Percentiles rank a stretch among this genome's conserved stretches.
These are phyloP conservation scores for Rubia tinctorum DNA, from an alignment of 305 asterid species.

Conservation along the genomic window DNA sequence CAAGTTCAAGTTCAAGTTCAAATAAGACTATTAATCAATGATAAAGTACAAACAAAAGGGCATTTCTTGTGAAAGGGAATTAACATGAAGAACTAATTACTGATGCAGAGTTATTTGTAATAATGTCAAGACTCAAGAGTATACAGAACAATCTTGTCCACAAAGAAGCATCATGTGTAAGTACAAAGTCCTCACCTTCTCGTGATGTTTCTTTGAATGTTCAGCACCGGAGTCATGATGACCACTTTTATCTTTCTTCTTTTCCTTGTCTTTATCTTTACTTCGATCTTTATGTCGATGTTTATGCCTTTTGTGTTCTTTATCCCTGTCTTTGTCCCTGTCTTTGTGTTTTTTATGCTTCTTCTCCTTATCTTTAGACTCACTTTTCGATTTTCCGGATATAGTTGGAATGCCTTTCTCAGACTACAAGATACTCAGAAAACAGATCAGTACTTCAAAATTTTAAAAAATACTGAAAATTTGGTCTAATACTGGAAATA, in stretches of 20 bases:
- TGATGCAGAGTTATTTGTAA: not conserved
- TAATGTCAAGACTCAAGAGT: not conserved
- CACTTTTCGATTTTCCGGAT: constrained; percentile 71
- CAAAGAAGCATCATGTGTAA: constrained; percentile 2
- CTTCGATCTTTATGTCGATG: no score
- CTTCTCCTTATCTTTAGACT: constrained; percentile 84
- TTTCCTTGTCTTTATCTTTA: no score
- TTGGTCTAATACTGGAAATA: not conserved
- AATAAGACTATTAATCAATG: no score
- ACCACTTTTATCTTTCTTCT: no score
- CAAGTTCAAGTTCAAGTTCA: no score
- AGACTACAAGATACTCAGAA: no score
- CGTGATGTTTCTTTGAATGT: constrained; percentile 72
- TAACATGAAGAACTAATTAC: not conserved
- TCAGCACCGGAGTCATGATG: constrained; percentile 85
- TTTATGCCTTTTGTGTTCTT: constrained; percentile 92
- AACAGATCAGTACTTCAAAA: no score
- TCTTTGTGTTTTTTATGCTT: constrained; percentile 78
- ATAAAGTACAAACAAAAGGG: not conserved
- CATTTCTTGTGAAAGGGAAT: not conserved
- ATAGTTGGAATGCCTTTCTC: constrained; percentile 87
- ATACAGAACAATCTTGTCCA: not conserved
- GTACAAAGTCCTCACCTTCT: constrained; percentile 48
- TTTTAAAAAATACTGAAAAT: no score
- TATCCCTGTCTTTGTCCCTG: constrained; percentile 70